Base-by-base conservation (phyloP, 345 rosid genomes). In the Brassica juncea region DNA sequence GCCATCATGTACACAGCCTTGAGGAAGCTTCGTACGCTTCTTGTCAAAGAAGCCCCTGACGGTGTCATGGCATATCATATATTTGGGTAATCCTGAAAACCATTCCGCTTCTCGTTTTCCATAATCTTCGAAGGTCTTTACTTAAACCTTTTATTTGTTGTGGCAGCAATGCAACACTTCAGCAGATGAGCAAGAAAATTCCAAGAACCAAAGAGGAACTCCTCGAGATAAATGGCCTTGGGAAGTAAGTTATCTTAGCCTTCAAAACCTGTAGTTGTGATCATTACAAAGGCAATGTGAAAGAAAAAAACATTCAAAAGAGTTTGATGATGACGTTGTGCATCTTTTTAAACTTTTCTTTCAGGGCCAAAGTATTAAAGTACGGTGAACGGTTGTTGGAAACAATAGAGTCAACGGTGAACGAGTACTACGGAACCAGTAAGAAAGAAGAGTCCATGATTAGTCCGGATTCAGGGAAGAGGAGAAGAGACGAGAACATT, bases 11-110 rank as follows among this genome's bases (percentile, higher is more conserved):
- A 85, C 79, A 74, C 86, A 72, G 89, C 96, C 77, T 72, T 95
- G 85, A 84, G 93, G 71, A 72, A 84, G 85, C 97, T 95, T 60
- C 94, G 98, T 73, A 86, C 92, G 64, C 47, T 44, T 80, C 90
- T 95, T 77, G 87, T 90, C 52, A 93, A 86, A 83, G 99, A 95
- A 88, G 89, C 90, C 72, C 90, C 89, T 68, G 96, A 90, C 3
- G 87, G 89, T n/a, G 91, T 90, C 73, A 86, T 86, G 91, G 96
- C 97, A 35, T 93, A 95, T 85, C 99, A 95, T 83, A 93, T 95
- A 86, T 95, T 95, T 73, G 87, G 87, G 99, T 93, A 49, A 44
- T 44, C n/a, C 52, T 11, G 15, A 44, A 3, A 71, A 88, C 57
- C 35, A n/a, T 62, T 71, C n/a, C 4, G 8, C 55, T 66, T 31